Base-by-base conservation (phyloP, 1,284 basidiomycete genomes). In the Leccinum ambiguum region DNA sequence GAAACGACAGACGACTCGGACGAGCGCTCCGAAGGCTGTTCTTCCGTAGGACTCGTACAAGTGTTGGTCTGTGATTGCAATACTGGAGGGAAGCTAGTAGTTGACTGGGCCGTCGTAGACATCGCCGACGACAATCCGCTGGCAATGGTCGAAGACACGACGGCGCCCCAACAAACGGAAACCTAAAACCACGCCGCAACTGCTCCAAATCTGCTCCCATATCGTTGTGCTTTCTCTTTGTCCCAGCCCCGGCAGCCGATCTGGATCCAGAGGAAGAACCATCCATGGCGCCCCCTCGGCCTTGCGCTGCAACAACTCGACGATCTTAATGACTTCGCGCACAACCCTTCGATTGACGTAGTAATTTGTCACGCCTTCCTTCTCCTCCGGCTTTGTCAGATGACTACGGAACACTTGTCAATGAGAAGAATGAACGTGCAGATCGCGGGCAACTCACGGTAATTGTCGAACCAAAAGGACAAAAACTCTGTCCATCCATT, bases 181-280 rank as follows among this genome's bases (percentile, higher is more conserved):
- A 72, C 65, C 80, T 78, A 69, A 85, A 84, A 57, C 77, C 78
- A 14, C 73, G 70, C 14, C 69, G 69, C 26, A 75, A 56, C 21
- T 72, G 70, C 62, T 74, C 73, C 30, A 74, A 69, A 53, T 76
- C 76, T 16, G 73, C 67, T n/a, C 85, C 84, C 2, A 79, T 77
- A 59, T 82, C 81, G 50, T 77, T 77, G 45, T 81, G 82, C 71
- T 88, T 89, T 69, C 87, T 76, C 77, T 89, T 89, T 70, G 78
- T 73, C 11, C 80, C 79, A 23, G 75, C 13, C 50, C n/a, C 50
- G 2, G 21, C 13, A 21, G 21, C 13, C 50, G 50, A 23, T 21
- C 50, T 53, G 21, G 45, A 50, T 50, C 45, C 45, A 18, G 45
- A 18, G 45, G 50, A 53, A 53, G 50, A 53, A 39, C 65, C 16